Evolutionary conservation across 345 rosid species (phyloP), one percentile per base, ranked within the genome.

Genomic region (Populus alba): DNA sequence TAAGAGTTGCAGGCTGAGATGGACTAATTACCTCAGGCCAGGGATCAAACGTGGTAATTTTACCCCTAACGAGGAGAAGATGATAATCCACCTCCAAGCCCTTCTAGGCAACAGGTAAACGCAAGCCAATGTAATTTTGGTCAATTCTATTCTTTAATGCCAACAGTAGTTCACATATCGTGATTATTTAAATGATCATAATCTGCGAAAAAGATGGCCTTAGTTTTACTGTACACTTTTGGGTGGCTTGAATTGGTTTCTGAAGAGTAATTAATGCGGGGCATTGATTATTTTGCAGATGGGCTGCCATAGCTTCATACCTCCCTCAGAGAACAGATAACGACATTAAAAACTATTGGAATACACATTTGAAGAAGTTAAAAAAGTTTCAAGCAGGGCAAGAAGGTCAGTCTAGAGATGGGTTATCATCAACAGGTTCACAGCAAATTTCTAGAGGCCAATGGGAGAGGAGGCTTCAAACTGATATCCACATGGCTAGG

Each of bases 271-370:
- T 62, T 69, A 74, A 61, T 65, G 35, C 18, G 5, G 47, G 62
- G 16, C 41, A 47, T 77, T 77, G 43, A 72, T 76, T 73, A 25
- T 82, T 62, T 16, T 79, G 79, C 85, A 95, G 99, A 86, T 95
- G 99, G 99, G 99, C 99, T 65, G 98, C 99, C 61, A 96, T 96
- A 83, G 99, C 99, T 55, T 94, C 99, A 5, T 94, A 96, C 69
- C 97, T 96, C 84, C 97, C 99, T 33, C 96, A 92, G 70, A 91
- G 97, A 76, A 95, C 99, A 39, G 99, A 95, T 69, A 95, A 95
- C 53, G 99, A 95, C 78, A 91, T 96, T 73, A 94, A 96, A 78
- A 94, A 96, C 77, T 94, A 88, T 47, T 96, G 99, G 98, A 93
- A 95, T 85, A 93, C 97, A 72, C 95, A 93, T 76, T 75, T 95